Evolutionary conservation across 108 stramenopile genomes (phyloP), one percentile per base, ranked within the genome.

Genomic region (Cyclotella atomus): DNA sequence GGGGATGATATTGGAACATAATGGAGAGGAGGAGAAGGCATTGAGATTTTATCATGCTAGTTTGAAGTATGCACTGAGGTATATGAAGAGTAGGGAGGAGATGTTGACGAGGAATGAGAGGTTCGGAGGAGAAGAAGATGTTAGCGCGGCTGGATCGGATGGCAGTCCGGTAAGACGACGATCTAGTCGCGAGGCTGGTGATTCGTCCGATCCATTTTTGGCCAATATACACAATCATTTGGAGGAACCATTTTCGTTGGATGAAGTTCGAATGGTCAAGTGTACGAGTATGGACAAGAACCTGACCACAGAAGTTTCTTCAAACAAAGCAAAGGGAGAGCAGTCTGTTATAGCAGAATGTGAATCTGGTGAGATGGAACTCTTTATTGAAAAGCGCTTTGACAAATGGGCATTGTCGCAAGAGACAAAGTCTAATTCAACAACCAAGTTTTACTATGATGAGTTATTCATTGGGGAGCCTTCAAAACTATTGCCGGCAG

Each of bases 21-120:
- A 63, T 82, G 88, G 87, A 17, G 67, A 84, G 0, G 72, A 86
- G 15, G 88, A 89, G 4, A 85, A 87, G 66, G 90, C 94, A 4
- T 68, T 92, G 66, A 70, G 73, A 19, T 82, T 90, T 61, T 95
- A 93, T 74, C 87, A 95, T 67, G 83, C 85, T 28, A 93, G 91
- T 84, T 76, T 95, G 47, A 79, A 80, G n/a, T 91, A 89, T 77
- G 77, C 76, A n/a, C 47, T 84, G 5, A 49, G 59, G 21, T 66
- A 33, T 33, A 55, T 59, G 23, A 50, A 57, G 33, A 17, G n/a
- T 3, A 35, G 27, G 20, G 27, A 65, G 35, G 30, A 30, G 56
- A 12, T 19, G 10, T 30, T 49, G 45, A 30, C 10, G 6, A 45
- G 49, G 28, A 47, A 28, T 24, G 34, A 23, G 53, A 25, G 36